Evolutionary conservation across 495 filamentous ascomycete genomes (phyloP), one percentile per base, ranked within the genome.

Genomic region (Talaromyces trachyspermus): DNA sequence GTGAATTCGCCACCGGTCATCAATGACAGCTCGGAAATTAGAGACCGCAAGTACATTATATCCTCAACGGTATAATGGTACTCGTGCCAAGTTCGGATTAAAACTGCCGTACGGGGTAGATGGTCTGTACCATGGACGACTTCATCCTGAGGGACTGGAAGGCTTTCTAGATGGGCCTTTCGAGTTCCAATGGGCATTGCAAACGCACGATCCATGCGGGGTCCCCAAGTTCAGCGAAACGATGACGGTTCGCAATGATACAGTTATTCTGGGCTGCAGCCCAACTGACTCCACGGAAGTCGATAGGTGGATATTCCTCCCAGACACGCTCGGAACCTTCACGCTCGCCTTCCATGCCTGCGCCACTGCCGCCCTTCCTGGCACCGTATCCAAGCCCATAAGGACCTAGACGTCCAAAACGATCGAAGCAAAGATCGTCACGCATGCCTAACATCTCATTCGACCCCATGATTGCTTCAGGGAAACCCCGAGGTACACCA

Each of bases 391-490:
- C 92, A 43, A 85, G 79, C 0, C 92, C 92, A 54, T 98, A 98
- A 0, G 90, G 83, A 0, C 89, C 94, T 20, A 91, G 75, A 48
- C 87, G 76, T 8, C 94, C 92, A 63, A 85, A 94, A 2, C 92
- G 78, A 44, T 98, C 92, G 64, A 95, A 97, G 69, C 92, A 98
- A 43, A 96, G 76, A 59, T 95, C 86, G 49, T 95, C 80, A 23
- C 81, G 81, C 22, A 95, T 72, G 0, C 83, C 89, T 4, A 97
- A 62, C 35, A 94, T 66, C 4, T 83, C 76, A 59, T 95, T 85
- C 0, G 85, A 89, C 3, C 92, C 92, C 56, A 94, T 78, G 2
- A 86, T 75, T 42, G 86, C 74, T 29, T 88, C 80, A 1, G 92
- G 94, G 62, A 94, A 89, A 0, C 89, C 89, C 36, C 77, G 69